These are phyloP conservation scores for Azolla pinnata DNA, from an alignment of 75 land plant genomes.

Conservation along the genomic window DNA sequence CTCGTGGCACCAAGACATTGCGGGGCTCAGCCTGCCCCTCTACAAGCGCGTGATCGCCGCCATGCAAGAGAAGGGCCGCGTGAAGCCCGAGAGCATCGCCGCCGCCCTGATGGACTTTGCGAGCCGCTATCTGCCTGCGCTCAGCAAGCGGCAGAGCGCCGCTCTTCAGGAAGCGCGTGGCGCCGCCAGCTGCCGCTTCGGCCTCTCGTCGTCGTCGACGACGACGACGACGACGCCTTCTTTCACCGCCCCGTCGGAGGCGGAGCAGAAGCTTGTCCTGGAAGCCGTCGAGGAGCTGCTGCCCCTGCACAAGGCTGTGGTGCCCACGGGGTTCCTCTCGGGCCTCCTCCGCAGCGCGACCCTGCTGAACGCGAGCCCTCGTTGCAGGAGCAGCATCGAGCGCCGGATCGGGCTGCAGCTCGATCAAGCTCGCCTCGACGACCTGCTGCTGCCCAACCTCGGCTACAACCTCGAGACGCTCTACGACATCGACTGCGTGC, in stretches of 20 bases:
- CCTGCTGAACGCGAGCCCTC: slow-evolving; percentile 40
- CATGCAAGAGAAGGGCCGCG: slow-evolving; percentile 50
- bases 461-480: slow-evolving; percentile 57
- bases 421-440: slow-evolving; percentile 58
- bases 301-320: slow-evolving; percentile 51
- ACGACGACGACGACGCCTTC: too few relatives aligned
- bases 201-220: too few relatives aligned
- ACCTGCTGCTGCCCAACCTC: slow-evolving; percentile 66
- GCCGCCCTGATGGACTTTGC: slow-evolving; percentile 65
- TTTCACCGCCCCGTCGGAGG: slow-evolving; percentile 18
- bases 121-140: slow-evolving; percentile 55
- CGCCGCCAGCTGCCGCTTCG: too few relatives aligned
- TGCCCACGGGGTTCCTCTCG: slow-evolving; percentile 46
- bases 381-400: slow-evolving; percentile 57
- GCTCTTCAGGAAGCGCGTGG: background rate
- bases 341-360: slow-evolving; percentile 56
- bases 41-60: slow-evolving; percentile 49
- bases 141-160: slow-evolving; percentile 41
- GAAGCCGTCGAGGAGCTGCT: slow-evolving; percentile 56
- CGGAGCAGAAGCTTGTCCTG: slow-evolving; percentile 51
- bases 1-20: slow-evolving; percentile 86
- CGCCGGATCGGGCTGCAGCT: slow-evolving; percentile 71
- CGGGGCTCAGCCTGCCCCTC: slow-evolving; percentile 45
- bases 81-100: slow-evolving; percentile 52
- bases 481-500: slow-evolving; percentile 63